These are phyloP conservation scores for Penicillium bovifimosum DNA, from an alignment of 495 filamentous ascomycete genomes.

Conservation along the genomic window DNA sequence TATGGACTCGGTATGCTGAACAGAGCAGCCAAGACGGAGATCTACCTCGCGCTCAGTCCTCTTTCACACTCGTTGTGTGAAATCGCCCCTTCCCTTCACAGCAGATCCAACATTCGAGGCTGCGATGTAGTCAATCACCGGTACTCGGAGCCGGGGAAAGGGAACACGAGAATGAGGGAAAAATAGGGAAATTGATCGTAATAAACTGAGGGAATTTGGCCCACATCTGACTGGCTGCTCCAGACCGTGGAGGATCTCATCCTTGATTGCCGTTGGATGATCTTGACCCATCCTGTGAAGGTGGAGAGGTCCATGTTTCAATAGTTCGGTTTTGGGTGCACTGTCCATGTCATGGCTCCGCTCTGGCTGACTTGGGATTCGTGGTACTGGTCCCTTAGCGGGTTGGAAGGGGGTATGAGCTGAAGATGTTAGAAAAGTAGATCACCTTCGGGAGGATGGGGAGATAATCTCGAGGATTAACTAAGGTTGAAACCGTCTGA, in stretches of 20 bases:
- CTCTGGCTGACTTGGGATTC: too few species aligned
- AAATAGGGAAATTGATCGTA: not conserved
- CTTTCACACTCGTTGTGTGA: not conserved
- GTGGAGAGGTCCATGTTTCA: constrained; percentile 17
- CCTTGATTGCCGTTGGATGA: constrained; percentile 12
- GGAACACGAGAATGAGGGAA: not conserved
- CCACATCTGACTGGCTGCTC: not conserved
- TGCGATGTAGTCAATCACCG: not conserved
- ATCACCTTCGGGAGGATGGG: not conserved
- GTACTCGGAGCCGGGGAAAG: not conserved
- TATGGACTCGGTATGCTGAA: not conserved
- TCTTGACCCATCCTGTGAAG: constrained; percentile 2
- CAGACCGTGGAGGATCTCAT: constrained; percentile 3
- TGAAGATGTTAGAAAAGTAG: too few species aligned
- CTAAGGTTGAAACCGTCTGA: not conserved
- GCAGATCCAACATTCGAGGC: not conserved
- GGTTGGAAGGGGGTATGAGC: too few species aligned
- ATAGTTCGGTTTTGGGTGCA: constrained; percentile 13
- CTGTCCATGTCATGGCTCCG: not conserved
- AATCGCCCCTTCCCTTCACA: not conserved
- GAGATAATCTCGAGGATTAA: not conserved
- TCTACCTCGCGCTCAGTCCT: constrained; percentile 11
- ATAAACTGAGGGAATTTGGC: not conserved
- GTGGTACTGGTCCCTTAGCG: too few species aligned
- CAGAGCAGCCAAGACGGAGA: constrained; percentile 3